A percentile compares a stretch with the other conserved stretches of the same genome.
Evolutionary conservation across 2,329 filamentous ascomycete species (phyloP).

Genomic region (Hypomyces perniciosus): DNA sequence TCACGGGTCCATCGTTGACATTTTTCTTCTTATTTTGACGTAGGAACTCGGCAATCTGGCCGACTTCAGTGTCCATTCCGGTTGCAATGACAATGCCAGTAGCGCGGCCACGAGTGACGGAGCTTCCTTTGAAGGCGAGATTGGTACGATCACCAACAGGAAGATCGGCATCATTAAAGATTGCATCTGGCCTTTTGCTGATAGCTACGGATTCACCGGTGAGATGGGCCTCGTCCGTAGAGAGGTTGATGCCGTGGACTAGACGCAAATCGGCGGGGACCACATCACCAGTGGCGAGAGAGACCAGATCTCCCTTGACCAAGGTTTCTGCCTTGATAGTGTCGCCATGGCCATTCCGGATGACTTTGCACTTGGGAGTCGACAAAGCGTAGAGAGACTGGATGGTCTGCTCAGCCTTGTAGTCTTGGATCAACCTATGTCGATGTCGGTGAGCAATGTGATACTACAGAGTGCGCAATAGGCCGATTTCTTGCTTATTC

Average conservation of each 20-base stretch:
- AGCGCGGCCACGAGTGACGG: slow-evolving; percentile 64
- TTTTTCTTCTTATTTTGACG: slow-evolving; percentile 48
- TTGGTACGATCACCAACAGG: slow-evolving; percentile 65
- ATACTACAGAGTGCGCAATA: neutral
- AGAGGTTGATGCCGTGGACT: slow-evolving; percentile 63
- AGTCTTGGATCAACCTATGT: slow-evolving; percentile 52
- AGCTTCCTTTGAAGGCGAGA: slow-evolving; percentile 65
- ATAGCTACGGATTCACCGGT: slow-evolving; percentile 69
- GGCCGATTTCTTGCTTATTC: slow-evolving; percentile 9
- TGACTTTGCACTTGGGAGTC: slow-evolving; percentile 53
- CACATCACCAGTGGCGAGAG: slow-evolving; percentile 59
- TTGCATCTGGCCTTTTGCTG: slow-evolving; percentile 54
- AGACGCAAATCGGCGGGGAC: slow-evolving; percentile 64
- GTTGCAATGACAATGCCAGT: slow-evolving; percentile 63
- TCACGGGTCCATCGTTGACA: slow-evolving; percentile 35
- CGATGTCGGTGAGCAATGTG: neutral
- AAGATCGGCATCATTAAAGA: slow-evolving; percentile 48
- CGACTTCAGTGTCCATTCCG: slow-evolving; percentile 71
- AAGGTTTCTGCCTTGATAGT: slow-evolving; percentile 50
- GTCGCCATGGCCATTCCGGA: slow-evolving; percentile 46
- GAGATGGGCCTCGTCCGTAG: slow-evolving; percentile 68
- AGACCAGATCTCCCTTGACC: slow-evolving; percentile 61
- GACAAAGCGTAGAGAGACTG: slow-evolving; percentile 54
- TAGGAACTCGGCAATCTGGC: slow-evolving; percentile 66
- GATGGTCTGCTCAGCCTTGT: slow-evolving; percentile 56